Percentiles rank a stretch among this genome's conserved stretches.
phyloP scores from a whole-genome alignment of 768 basidiomycete genomes.

The Hygrocybe coccinea region DNA sequence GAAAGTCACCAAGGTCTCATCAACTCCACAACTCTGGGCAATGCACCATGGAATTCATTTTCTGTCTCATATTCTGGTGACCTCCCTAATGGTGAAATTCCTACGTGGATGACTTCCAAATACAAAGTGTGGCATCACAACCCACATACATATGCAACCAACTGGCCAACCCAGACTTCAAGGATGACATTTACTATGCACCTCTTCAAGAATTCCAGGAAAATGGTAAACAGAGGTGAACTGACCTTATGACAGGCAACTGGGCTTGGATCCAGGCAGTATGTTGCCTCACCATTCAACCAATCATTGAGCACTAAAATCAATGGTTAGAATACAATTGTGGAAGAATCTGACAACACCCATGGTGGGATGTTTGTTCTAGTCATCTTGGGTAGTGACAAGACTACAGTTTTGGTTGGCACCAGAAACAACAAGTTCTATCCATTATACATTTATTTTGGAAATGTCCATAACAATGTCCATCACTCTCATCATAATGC shows the following conservation, averaged over 20 bases:
- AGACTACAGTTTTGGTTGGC: conserved; percentile 38
- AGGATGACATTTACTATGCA: conserved; percentile 28
- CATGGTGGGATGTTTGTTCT: conserved; percentile 30
- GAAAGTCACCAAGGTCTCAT: background rate
- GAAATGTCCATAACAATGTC: conserved; percentile 26
- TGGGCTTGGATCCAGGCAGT: conserved; percentile 36
- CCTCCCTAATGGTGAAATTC: background rate
- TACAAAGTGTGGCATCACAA: conserved; percentile 34
- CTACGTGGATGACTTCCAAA: conserved; percentile 27
- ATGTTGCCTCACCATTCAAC: conserved; percentile 2
- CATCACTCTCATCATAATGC: conserved; percentile 27
- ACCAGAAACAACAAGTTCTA: conserved; percentile 38
- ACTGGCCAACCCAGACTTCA: conserved; percentile 34
- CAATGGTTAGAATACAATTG: conserved; percentile 23
- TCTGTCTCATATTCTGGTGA: background rate
- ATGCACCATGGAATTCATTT: background rate
- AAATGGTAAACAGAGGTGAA: conserved; percentile 22
- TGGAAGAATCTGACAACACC: conserved; percentile 14
- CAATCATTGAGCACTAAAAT: background rate
- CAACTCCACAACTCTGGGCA: too few species aligned
- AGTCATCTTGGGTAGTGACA: conserved; percentile 35
- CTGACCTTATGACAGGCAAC: conserved; percentile 36
- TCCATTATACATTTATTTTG: conserved; percentile 30
- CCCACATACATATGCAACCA: conserved; percentile 23
- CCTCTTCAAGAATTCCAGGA: conserved; percentile 26